phyloP scores from a whole-genome alignment of 768 basidiomycete genomes.

The Cystobasidium ongulense region DNA sequence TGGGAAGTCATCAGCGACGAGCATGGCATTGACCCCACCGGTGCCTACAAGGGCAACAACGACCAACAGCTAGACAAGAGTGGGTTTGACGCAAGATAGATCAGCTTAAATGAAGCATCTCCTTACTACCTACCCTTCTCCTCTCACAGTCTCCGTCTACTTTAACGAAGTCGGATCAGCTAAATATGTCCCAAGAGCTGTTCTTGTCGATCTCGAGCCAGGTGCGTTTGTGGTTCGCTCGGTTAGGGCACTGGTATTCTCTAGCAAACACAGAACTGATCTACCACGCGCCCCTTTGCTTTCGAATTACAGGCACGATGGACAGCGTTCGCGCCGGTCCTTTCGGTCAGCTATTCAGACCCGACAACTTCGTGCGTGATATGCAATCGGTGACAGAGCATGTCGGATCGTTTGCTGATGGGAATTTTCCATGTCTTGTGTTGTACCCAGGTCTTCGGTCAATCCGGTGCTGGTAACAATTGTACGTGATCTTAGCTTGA shows the following conservation, averaged over 20 bases:
- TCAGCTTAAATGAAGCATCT: too few relatives aligned
- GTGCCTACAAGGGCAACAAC: slow-evolving; percentile 36
- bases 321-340: slow-evolving; percentile 47
- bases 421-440: not conserved
- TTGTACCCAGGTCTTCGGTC: slow-evolving; percentile 63
- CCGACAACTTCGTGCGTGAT: slow-evolving; percentile 63
- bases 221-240: slow-evolving; percentile 46
- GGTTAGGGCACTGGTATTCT: not conserved
- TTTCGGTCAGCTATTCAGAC: slow-evolving; percentile 44
- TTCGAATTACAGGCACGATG: slow-evolving; percentile 48
- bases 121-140: not conserved
- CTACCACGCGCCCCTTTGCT: not conserved
- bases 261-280: not conserved
- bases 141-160: slow-evolving; percentile 28
- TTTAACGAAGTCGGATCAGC: slow-evolving; percentile 33
- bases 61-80: slow-evolving; percentile 33
- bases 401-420: not conserved
- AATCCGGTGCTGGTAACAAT: slow-evolving; percentile 51
- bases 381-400: too few relatives aligned
- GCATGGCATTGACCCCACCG: slow-evolving; percentile 29
- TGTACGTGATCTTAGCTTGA: not conserved
- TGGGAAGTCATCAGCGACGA: slow-evolving; percentile 35
- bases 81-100: too few relatives aligned
- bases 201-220: slow-evolving; percentile 94
- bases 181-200: slow-evolving; percentile 87